Evolutionary conservation across 768 basidiomycete genomes (phyloP).

Genomic region (Leccinum olivaceopallidum): DNA sequence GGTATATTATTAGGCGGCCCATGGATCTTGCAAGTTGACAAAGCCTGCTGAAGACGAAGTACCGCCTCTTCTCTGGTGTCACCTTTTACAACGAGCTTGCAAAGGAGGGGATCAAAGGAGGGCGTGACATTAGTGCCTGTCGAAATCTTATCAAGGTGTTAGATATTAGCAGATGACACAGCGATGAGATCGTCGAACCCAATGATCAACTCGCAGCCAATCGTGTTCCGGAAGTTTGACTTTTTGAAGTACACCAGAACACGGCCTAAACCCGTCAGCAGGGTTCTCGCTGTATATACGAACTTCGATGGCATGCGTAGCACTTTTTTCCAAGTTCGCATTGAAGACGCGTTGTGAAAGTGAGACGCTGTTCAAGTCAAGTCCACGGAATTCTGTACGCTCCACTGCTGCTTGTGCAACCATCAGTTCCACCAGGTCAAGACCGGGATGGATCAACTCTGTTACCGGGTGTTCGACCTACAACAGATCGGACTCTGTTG

Average conservation of each 20-base stretch:
- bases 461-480: constrained; percentile 72
- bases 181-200: constrained; percentile 39
- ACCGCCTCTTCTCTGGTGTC: constrained; percentile 47
- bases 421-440: constrained; percentile 69
- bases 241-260: constrained; percentile 60
- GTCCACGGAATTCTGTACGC: constrained; percentile 16
- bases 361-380: constrained; percentile 21
- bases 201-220: constrained; percentile 64
- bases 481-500: not conserved
- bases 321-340: constrained; percentile 14
- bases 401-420: constrained; percentile 54
- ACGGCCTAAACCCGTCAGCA: constrained; percentile 53
- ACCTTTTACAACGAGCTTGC: constrained; percentile 59
- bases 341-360: constrained; percentile 43
- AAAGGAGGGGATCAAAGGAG: constrained; percentile 58
- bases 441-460: constrained; percentile 50
- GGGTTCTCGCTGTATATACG: constrained; percentile 68
- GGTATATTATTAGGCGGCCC: constrained; percentile 64
- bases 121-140: constrained; percentile 53
- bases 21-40: constrained; percentile 43
- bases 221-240: constrained; percentile 43
- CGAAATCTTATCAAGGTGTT: constrained; percentile 37
- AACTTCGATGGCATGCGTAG: constrained; percentile 50
- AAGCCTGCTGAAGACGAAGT: constrained; percentile 38
- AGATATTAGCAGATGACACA: not conserved